Base-by-base conservation (phyloP, 306 rosid species). In the Clitoria ternatea region DNA sequence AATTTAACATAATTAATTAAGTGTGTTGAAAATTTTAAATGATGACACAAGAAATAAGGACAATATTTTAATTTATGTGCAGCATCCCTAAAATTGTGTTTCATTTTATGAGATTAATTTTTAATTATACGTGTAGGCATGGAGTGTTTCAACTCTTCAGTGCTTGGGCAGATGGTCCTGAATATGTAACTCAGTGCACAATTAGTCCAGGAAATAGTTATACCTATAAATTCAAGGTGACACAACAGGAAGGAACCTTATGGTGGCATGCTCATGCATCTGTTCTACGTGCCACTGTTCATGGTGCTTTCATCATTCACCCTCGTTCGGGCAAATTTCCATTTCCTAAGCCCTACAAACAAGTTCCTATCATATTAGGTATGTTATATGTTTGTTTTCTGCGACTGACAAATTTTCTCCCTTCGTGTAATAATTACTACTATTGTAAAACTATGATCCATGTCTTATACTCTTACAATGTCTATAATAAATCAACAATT, bases 261-360 rank as follows among this genome's bases (percentile, higher is more conserved):
- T 89, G 89, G 86, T 89, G 96, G 96, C 96, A 86, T 54, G 87
- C 96, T 1, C 96, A 89, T 29, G 20, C 77, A 0, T 73, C 78
- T 1, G 55, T 73, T 81, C 77, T 89, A 24, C 91, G 91, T 0
- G 86, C 91, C 39, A 89, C 91, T 0, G 85, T 89, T 48, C 52
- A 86, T 13, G 89, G 91, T 4, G 89, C 86, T 2, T 83, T 89
- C 56, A 57, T 89, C 44, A 77, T 89, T 68, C 79, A 10, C 6
- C 91, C 91, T 0, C 73, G 66, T 49, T 29, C 20, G 0, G 64
- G 60, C 20, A 48, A 0, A 5, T 76, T 59, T 56, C 85, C 88
- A 0, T 86, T 82, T 47, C 78, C 55, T 37, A 66, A 15, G 27
- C 91, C 91, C 1, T 3, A 54, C 79, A 3, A 63, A 10, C 77